A percentile compares a stretch with the other conserved stretches of the same genome.
Evolutionary conservation across 1,284 basidiomycete genomes (phyloP).

Genomic region (Farysia itapuensis): DNA sequence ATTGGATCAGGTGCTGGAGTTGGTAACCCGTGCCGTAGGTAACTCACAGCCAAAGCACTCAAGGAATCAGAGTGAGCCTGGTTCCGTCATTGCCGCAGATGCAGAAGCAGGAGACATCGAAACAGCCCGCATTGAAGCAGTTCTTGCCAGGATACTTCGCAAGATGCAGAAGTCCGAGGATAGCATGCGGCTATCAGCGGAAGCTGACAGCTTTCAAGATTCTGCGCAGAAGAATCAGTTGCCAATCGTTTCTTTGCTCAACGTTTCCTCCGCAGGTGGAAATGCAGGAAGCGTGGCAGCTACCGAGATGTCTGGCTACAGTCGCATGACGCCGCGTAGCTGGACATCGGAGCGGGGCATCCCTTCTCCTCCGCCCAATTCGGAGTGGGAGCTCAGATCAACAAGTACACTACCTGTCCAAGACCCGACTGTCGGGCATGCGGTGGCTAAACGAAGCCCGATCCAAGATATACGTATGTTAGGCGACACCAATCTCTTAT

Average conservation of each 20-base stretch:
- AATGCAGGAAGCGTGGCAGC: constrained; percentile 14
- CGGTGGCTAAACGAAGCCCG: constrained; percentile 8
- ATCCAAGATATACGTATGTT: constrained; percentile 28
- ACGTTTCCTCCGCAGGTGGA: constrained; percentile 10
- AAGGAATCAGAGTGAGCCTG: constrained; percentile 19
- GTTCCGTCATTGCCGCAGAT: neutral
- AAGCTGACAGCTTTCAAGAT: constrained; percentile 19
- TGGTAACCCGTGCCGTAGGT: constrained; percentile 36
- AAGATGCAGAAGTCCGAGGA: constrained; percentile 27
- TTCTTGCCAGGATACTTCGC: constrained; percentile 25
- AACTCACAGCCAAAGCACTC: constrained; percentile 8
- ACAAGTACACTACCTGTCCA: constrained; percentile 5
- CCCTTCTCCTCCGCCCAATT: constrained; percentile 41
- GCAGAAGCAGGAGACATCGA: constrained; percentile 16
- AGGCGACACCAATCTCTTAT: constrained; percentile 8
- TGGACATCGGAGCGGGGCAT: constrained; percentile 39
- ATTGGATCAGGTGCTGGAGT: constrained; percentile 42
- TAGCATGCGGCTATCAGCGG: no score
- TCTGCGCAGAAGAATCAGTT: neutral
- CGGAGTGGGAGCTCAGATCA: constrained; percentile 28
- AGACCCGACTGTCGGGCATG: no score
- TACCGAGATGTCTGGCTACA: constrained; percentile 13
- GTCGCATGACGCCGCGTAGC: constrained; percentile 40
- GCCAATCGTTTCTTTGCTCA: constrained; percentile 14
- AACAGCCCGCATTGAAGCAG: constrained; percentile 25